These are phyloP conservation scores for Cystoisospora suis DNA, from an alignment of 169 alveolate genomes.

Conservation along the genomic window DNA sequence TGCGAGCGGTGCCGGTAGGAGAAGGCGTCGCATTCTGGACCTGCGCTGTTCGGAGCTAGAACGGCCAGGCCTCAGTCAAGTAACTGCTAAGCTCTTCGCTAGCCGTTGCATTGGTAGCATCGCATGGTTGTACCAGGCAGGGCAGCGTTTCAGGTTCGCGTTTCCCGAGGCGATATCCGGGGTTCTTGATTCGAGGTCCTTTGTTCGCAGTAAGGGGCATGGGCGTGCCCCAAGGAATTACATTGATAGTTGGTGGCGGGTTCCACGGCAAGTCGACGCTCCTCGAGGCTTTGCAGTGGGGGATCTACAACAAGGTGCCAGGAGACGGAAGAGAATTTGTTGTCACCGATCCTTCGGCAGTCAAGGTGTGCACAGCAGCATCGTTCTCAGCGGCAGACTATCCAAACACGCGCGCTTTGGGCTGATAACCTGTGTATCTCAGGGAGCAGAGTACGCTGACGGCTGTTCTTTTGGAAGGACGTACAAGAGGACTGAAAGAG, in stretches of 20 bases:
- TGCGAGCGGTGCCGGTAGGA: too few relatives aligned
- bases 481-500: too few relatives aligned
- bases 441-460: background rate
- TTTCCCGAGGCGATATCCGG: too few relatives aligned
- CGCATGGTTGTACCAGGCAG: background rate
- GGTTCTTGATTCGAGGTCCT: too few relatives aligned
- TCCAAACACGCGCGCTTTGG: background rate
- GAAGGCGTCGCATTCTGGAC: too few relatives aligned
- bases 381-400: too few relatives aligned
- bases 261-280: conserved; percentile 83
- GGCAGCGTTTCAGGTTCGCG: background rate
- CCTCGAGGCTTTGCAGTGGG: conserved; percentile 78
- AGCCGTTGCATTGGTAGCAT: background rate
- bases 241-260: conserved; percentile 84
- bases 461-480: background rate
- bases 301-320: conserved; percentile 79
- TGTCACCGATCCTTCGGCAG: conserved; percentile 74
- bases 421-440: background rate
- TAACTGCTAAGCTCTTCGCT: background rate
- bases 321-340: conserved; percentile 85
- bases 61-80: too few relatives aligned
- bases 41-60: too few relatives aligned
- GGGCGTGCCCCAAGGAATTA: conserved; percentile 78
- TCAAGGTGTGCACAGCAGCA: conserved; percentile 63
- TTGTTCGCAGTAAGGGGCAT: conserved; percentile 67